These are phyloP conservation scores for Chaetomidium leptoderma DNA, from an alignment of 495 filamentous ascomycete genomes.

Conservation along the genomic window DNA sequence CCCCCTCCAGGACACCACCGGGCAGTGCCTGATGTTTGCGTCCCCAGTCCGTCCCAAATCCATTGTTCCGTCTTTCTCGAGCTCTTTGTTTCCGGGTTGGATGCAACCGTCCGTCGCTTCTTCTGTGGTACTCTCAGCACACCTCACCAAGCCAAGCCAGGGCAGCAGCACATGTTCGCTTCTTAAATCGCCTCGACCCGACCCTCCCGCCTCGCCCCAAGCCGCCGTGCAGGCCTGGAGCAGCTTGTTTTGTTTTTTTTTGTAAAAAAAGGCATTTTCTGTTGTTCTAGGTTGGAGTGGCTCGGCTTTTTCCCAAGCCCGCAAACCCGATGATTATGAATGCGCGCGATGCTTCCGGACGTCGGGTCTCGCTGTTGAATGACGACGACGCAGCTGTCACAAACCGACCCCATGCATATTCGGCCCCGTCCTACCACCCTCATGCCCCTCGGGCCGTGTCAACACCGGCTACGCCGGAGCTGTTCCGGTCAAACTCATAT, in stretches of 20 bases:
- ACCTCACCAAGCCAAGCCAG: too few species aligned
- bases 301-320: too few species aligned
- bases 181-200: background rate
- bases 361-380: slow-evolving; percentile 4
- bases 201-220: background rate
- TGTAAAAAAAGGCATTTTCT: too few species aligned
- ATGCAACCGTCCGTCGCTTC: background rate
- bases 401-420: background rate
- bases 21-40: background rate
- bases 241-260: too few species aligned
- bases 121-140: too few species aligned
- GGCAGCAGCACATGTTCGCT: too few species aligned
- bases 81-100: too few species aligned
- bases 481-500: slow-evolving; percentile 51
- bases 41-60: too few species aligned
- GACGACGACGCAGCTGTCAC: background rate
- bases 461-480: slow-evolving; percentile 44
- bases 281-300: too few species aligned
- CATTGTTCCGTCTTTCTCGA: background rate
- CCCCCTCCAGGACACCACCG: too few species aligned
- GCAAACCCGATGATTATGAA: background rate
- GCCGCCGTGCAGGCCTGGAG: too few species aligned
- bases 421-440: background rate
- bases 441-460: slow-evolving; percentile 33
- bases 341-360: background rate